Conservation (phyloP, 177 flowering plant genomes). For the Telopea speciosissima region DNA sequence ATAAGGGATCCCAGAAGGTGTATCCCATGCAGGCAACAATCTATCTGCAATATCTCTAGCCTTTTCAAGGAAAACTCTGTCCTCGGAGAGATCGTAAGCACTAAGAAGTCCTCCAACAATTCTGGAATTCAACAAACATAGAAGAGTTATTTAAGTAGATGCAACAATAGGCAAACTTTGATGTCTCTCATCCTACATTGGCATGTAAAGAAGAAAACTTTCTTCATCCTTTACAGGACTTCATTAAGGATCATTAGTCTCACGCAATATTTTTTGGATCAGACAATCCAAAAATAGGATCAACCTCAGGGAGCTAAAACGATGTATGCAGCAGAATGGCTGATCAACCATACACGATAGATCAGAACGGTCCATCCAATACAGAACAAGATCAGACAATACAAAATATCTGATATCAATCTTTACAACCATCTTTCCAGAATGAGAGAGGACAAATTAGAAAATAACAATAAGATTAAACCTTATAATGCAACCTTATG, state of each 20-base stretch:
- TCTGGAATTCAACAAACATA: conserved; percentile 37
- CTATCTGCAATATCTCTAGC: conserved; percentile 94
- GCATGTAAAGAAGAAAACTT: background rate
- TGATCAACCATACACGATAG: too few species aligned
- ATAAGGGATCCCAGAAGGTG: conserved; percentile 88
- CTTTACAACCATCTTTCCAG: conserved; percentile 3
- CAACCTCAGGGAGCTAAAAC: too few species aligned
- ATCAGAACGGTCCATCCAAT: too few species aligned
- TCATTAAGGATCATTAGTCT: background rate
- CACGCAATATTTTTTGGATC: too few species aligned
- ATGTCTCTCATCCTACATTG: conserved; percentile 3
- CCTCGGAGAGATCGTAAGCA: conserved; percentile 91
- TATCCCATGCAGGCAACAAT: conserved; percentile 96
- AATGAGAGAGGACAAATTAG: conserved; percentile 13
- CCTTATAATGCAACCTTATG: conserved; percentile 96
- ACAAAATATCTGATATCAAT: too few species aligned
- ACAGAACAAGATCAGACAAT: too few species aligned
- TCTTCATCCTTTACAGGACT: conserved; percentile 5
- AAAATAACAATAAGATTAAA: conserved; percentile 38
- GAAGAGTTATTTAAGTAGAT: conserved; percentile 4
- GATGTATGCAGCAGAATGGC: too few species aligned
- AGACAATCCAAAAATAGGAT: too few species aligned
- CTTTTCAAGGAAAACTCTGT: conserved; percentile 83
- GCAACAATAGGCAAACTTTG: background rate
- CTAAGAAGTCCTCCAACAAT: conserved; percentile 99